phyloP scores from a whole-genome alignment of 2,329 filamentous ascomycete species.

The Fusarium sacchari region DNA sequence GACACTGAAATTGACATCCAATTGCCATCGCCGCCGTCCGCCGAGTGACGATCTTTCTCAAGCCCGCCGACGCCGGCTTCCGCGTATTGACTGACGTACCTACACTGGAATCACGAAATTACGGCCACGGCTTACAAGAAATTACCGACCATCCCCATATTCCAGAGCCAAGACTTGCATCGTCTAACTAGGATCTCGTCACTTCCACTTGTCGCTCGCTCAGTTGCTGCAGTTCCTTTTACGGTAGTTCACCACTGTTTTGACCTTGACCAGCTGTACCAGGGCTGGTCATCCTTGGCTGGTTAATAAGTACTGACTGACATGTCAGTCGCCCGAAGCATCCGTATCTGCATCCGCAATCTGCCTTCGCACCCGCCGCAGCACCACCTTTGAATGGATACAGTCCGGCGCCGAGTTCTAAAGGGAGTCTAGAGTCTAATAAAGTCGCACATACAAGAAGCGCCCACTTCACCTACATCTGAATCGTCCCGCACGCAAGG shows the following conservation, averaged over 20 bases:
- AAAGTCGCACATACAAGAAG: conserved; percentile 40
- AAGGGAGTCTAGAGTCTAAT: conserved; percentile 41
- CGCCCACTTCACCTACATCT: conserved; percentile 30
- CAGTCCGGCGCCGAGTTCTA: conserved; percentile 37
- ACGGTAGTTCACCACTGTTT: conserved; percentile 24
- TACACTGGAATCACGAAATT: neutral
- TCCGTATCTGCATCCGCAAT: conserved; percentile 35
- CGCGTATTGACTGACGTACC: conserved; percentile 15
- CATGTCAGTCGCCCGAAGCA: conserved; percentile 44
- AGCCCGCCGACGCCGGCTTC: conserved; percentile 27
- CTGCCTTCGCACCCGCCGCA: conserved; percentile 35
- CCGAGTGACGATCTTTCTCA: conserved; percentile 28
- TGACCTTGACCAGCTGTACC: conserved; percentile 24
- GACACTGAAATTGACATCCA: neutral
- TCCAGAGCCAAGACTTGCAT: conserved; percentile 34
- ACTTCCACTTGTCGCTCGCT: conserved; percentile 16
- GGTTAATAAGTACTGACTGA: conserved; percentile 33
- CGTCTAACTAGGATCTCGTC: conserved; percentile 5
- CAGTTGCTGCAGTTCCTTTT: conserved; percentile 22
- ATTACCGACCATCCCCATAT: conserved; percentile 28
- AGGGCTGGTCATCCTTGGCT: conserved; percentile 35
- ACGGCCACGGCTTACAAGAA: conserved; percentile 16
- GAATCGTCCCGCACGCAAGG: conserved; percentile 29
- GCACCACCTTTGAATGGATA: conserved; percentile 43
- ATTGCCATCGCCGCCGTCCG: conserved; percentile 14